These are phyloP conservation scores for Chaetothyriales sp. DNA, from an alignment of 2,329 filamentous ascomycete genomes.

Conservation along the genomic window DNA sequence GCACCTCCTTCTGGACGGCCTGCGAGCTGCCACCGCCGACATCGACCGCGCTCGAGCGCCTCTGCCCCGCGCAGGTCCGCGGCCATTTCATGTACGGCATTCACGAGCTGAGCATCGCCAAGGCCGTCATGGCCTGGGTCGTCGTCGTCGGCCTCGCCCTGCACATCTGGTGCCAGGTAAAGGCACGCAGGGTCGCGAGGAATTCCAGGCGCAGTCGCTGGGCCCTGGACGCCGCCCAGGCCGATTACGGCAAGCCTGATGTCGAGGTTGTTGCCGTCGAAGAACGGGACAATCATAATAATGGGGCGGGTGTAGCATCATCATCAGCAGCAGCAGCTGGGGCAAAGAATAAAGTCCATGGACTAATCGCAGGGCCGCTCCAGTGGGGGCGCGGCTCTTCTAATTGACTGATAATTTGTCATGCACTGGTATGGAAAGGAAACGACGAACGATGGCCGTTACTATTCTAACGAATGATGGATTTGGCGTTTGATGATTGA, in stretches of 20 bases:
- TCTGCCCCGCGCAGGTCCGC: slow-evolving; percentile 33
- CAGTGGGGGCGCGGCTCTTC: background rate
- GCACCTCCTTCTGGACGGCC: slow-evolving; percentile 13
- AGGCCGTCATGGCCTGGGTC: slow-evolving; percentile 9
- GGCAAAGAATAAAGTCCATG: too few species aligned
- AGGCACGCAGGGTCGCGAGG: background rate
- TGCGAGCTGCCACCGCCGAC: slow-evolving; percentile 12
- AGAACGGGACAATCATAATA: background rate
- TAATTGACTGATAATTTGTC: background rate
- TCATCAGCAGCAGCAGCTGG: too few species aligned
- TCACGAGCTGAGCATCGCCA: slow-evolving; percentile 14
- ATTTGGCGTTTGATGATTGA: background rate
- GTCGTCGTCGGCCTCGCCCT: slow-evolving; percentile 1
- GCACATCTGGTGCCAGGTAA: background rate
- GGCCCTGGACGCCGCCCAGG: background rate
- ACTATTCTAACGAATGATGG: background rate
- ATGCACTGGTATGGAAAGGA: background rate
- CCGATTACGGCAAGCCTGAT: background rate
- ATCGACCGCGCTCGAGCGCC: slow-evolving; percentile 27
- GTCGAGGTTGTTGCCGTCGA: background rate
- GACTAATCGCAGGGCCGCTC: too few species aligned
- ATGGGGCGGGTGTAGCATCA: too few species aligned
- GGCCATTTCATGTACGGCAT: slow-evolving; percentile 24
- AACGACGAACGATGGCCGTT: background rate
- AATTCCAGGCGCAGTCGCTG: background rate